Base-by-base conservation (phyloP, 2,329 filamentous ascomycete species). In the Trichoderma gracile region DNA sequence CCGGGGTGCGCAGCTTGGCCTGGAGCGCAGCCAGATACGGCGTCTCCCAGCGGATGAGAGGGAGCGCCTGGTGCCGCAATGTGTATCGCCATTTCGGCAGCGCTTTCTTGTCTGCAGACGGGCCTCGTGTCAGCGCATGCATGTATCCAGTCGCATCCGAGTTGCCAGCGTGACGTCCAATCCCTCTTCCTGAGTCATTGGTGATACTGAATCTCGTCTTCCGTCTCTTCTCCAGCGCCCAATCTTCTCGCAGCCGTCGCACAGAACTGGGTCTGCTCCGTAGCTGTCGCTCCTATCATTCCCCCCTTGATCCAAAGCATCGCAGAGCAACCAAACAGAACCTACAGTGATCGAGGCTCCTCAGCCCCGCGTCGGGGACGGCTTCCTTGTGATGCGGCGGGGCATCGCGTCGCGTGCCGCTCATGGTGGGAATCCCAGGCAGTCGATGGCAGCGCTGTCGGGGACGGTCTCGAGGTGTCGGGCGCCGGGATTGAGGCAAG, bases 1-100 rank as follows among this genome's bases (percentile, higher is more conserved):
- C 85, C 0, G 92, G 92, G 21, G 91, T 89, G 72, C 94, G 90
- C 75, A 94, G 78, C 74, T 82, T 87, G 69, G 89, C 84, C 82
- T 99, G 95, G 73, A 97, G 80, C 79, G 86, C 89, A 64, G 94
- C 94, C 19, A 99, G 87, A 77, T 96, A 95, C 1, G 93, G 94
- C 33, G 95, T 99, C 80, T 99, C 95, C 89, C 89, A 93, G 75
- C 95, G 89, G 63, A 98, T 88, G 65, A 98, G 83, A 67, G 94
- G 94, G 65, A 99, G 88, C 65, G 94, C 82, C 71, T 81, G 82
- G 76, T 96, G 89, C 75, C 95, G 92, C 70, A 97, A 79, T 67
- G 82, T 80, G 80, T 97, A 97, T 72, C 95, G 89, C 95, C 95
- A 98, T 84, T 78, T 78, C 62, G 95, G 93, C 65, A 99, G 86